Evolutionary conservation across 2,329 filamentous ascomycete species (phyloP), one percentile per base, ranked within the genome.

Genomic region (Sclerotinia subarctica): DNA sequence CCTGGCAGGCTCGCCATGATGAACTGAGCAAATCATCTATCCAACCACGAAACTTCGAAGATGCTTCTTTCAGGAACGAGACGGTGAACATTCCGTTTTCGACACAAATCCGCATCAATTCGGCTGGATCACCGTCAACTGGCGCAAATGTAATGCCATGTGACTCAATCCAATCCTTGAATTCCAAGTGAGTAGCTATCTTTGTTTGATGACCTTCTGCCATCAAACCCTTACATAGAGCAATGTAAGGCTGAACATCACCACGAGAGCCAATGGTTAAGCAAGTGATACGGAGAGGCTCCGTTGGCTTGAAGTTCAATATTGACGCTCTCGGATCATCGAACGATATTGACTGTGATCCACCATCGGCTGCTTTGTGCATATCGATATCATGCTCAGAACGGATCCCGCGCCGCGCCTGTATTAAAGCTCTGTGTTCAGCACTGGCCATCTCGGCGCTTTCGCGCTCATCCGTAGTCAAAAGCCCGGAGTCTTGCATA

Each of bases 11-110:
- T 54, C 81, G 79, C 88, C 91, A 98, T 0, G 93, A 89, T 21
- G 93, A 94, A 21, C 84, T 85, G 47, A 97, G 86, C 29, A 99
- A 85, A 54, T 93, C 91, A 74, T 98, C 94, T 24, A 99, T 88
- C 94, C 95, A 99, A n/a, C 88, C 90, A 66, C 95, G 90, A 79
- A 98, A 97, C 73, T 92, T 94, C 8, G 86, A 83, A 69, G 91
- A 94, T 49, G 94, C 94, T 78, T 97, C 94, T 69, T 87, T 89
- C 67, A 99, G 81, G 78, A 99, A 99, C 0, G 92, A 89, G 74
- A 91, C 91, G 0, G 95, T 98, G 76, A 99, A 99, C 81, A 97
- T 98, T 75, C 95, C 95, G 76, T 98, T 93, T 77, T 98, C 93
- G 60, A 98, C 94, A 76, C 95, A 99, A 52, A 99, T 88, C 1